Evolutionary conservation across 2,329 filamentous ascomycete species (phyloP).

Genomic region (Aspergillus carbonarius): DNA sequence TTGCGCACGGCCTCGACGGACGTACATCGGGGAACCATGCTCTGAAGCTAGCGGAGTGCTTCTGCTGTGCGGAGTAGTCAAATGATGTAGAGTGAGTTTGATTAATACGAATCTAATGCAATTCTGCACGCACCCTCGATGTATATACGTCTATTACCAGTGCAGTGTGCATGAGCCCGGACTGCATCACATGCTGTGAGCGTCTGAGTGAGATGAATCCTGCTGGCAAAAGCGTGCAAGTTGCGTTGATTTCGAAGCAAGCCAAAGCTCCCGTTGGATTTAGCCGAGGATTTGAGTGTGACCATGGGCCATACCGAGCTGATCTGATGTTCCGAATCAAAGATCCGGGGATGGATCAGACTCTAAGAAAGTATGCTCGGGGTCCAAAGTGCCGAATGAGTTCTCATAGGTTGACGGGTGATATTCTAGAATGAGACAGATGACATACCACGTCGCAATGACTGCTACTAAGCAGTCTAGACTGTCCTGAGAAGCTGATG

Average conservation of each 20-base stretch:
- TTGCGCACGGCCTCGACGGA: conserved; percentile 1
- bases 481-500: not conserved
- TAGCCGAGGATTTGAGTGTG: not conserved
- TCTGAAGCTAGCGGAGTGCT: not conserved
- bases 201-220: not conserved
- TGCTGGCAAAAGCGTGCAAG: not conserved
- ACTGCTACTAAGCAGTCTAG: no score
- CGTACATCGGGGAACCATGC: not conserved
- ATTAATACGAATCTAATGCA: not conserved
- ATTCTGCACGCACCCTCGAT: not conserved
- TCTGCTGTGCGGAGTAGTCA: not conserved
- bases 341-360: not conserved
- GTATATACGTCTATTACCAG: not conserved
- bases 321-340: not conserved
- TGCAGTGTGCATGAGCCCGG: not conserved
- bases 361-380: no score
- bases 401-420: not conserved
- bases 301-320: no score
- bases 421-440: no score
- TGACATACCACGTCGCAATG: no score
- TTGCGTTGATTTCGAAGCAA: not conserved
- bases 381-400: no score
- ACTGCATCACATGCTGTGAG: not conserved
- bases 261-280: not conserved
- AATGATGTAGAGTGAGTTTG: conserved; percentile 1